Evolutionary conservation across 108 stramenopile genomes (phyloP).

Genomic region (Phaeodactylum tricornutum): DNA sequence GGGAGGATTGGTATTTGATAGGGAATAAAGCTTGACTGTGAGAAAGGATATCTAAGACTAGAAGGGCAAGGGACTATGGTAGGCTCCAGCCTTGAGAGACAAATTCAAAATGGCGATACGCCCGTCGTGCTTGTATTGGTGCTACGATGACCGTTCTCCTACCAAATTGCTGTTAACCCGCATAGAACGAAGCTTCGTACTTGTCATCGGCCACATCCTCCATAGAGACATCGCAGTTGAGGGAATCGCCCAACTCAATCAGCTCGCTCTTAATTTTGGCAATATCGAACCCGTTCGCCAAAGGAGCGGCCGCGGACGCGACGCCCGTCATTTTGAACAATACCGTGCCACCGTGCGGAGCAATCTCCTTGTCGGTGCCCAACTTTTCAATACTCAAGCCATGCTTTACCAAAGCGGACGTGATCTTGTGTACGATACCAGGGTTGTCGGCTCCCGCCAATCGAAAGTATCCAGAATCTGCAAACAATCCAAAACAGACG

Average conservation of each 20-base stretch:
- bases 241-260: conserved; percentile 36
- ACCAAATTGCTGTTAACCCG: conserved; percentile 5
- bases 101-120: too few species aligned
- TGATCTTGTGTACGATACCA: conserved; percentile 66
- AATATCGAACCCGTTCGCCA: conserved; percentile 47
- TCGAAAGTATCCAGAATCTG: conserved; percentile 23
- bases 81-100: too few species aligned
- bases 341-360: conserved; percentile 30
- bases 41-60: too few species aligned
- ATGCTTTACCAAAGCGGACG: conserved; percentile 42
- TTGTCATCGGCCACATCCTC: conserved; percentile 23
- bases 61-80: too few species aligned
- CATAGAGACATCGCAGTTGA: conserved; percentile 65
- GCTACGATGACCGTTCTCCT: too few species aligned
- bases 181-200: conserved; percentile 1
- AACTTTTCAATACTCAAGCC: conserved; percentile 47
- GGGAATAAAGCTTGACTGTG: too few species aligned
- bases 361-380: conserved; percentile 53
- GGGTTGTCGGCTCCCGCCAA: conserved; percentile 65
- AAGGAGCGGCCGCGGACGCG: conserved; percentile 38
- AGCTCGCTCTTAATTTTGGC: conserved; percentile 38
- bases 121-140: too few species aligned
- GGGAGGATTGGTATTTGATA: too few species aligned
- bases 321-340: conserved; percentile 42
- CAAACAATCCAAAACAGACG: too few species aligned